Evolutionary conservation across 306 rosid genomes (phyloP), one percentile per base, ranked within the genome.

Genomic region (Rosa multiflora): DNA sequence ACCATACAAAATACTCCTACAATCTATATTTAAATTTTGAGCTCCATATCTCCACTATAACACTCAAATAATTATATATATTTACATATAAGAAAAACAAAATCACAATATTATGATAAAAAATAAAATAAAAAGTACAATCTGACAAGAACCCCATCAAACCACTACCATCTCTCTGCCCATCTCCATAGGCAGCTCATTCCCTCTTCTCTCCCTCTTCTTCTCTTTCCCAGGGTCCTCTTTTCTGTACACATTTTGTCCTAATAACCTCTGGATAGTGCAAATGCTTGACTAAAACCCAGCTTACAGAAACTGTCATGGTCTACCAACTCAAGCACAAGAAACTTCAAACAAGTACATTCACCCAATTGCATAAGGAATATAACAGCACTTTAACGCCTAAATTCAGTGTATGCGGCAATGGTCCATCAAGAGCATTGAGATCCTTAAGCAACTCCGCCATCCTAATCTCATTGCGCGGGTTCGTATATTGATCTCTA

Each of bases 401-500:
- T 48, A 10, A 48, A 48, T 11, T 11, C 52, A 48, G 52, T 46
- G 15, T 32, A 32, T 2, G 35, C 35, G 35, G 35, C 52, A 48
- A 48, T 12, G 17, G 52, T 47, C 51, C 51, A 32, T 32, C 35
- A 32, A 32, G 35, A 32, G 35, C 35, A 32, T 32, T 32, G 2
- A 32, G 3, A 32, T 32, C 35, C 35, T 32, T 47, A 47, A 47
- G 12, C 15, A 11, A 47, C 51, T 47, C 51, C 20, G 92, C 96
- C 82, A 88, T 90, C 79, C 94, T 67, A 6, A 89, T 84, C 74
- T 69, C 87, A 83, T 87, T 86, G 96, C 94, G 89, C 1, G 94
- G 97, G 72, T 93, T 93, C 78, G 92, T 81, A 63, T 90, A 89
- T 78, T 93, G 94, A 78, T 93, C 96, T 63, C 92, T 88, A 78